Evolutionary conservation across 176 grass and related monocot species (phyloP).

Genomic region (Oryza brachyantha): DNA sequence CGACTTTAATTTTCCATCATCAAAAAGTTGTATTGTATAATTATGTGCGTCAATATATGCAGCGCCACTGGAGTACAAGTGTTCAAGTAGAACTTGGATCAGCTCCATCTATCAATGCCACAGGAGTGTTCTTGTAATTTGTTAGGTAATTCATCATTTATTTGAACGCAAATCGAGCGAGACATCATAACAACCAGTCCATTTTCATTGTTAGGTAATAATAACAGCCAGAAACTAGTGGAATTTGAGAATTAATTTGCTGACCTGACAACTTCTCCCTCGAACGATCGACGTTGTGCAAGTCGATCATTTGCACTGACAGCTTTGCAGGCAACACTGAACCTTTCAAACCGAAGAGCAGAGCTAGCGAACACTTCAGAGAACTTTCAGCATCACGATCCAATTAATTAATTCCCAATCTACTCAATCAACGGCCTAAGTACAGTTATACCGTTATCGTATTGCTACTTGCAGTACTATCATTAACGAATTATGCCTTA

Average conservation of each 20-base stretch:
- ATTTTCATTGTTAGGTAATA: not conserved
- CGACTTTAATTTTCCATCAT: no score
- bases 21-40: no score
- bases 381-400: not conserved
- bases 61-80: not conserved
- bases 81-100: not conserved
- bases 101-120: not conserved
- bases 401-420: not conserved
- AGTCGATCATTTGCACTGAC: not conserved
- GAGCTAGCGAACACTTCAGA: constrained; percentile 9
- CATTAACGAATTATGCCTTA: not conserved
- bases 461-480: not conserved
- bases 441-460: not conserved
- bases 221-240: not conserved
- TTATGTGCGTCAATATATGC: no score
- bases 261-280: not conserved
- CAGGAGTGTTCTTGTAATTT: not conserved
- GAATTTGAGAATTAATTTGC: constrained; percentile 17
- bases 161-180: not conserved
- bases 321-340: not conserved
- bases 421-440: not conserved
- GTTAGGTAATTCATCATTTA: no score
- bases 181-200: not conserved
- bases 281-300: not conserved
- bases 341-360: not conserved